These are phyloP conservation scores for Mortierella sp. DNA, from an alignment of 371 early-diverging fungal species.

Conservation along the genomic window DNA sequence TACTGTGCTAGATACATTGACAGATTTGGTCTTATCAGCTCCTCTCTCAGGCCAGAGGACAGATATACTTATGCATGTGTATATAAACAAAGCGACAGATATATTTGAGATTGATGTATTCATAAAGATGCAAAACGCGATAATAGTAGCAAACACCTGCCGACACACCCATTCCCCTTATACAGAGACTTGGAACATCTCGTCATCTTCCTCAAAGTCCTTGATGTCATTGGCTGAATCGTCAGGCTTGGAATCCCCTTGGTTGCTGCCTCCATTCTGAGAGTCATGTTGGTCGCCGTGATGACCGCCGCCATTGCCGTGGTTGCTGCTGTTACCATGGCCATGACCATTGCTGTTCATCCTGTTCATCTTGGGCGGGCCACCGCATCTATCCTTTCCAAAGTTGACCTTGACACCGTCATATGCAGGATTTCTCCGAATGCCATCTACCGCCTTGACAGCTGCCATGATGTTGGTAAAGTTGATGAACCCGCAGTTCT, in stretches of 20 bases:
- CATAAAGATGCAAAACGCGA: too few relatives aligned
- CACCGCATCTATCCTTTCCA: conserved; percentile 89
- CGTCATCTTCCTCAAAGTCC: conserved; percentile 37
- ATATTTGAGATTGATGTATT: too few relatives aligned
- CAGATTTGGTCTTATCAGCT: too few relatives aligned
- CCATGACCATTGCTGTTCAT: conserved; percentile 15
- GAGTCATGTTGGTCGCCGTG: too few relatives aligned
- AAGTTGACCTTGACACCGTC: conserved; percentile 70
- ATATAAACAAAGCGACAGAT: too few relatives aligned
- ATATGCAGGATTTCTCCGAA: conserved; percentile 70
- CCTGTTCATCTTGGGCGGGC: conserved; percentile 54
- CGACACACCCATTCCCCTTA: neutral
- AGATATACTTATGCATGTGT: too few relatives aligned
- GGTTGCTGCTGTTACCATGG: conserved; percentile 17
- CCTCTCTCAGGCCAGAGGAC: too few relatives aligned
- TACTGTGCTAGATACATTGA: too few relatives aligned
- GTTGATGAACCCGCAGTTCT: conserved; percentile 88
- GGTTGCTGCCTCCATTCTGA: too few relatives aligned
- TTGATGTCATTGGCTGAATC: conserved; percentile 9
- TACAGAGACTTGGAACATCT: conserved; percentile 25
- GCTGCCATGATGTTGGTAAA: conserved; percentile 78
- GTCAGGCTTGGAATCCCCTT: conserved; percentile 2
- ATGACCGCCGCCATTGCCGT: conserved; percentile 14
- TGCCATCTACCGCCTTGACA: conserved; percentile 75
- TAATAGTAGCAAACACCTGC: too few relatives aligned